A percentile compares a stretch with the other conserved stretches of the same genome.
Evolutionary conservation across 495 filamentous ascomycete genomes (phyloP).

Genomic region (Xylaria bambusicola): DNA sequence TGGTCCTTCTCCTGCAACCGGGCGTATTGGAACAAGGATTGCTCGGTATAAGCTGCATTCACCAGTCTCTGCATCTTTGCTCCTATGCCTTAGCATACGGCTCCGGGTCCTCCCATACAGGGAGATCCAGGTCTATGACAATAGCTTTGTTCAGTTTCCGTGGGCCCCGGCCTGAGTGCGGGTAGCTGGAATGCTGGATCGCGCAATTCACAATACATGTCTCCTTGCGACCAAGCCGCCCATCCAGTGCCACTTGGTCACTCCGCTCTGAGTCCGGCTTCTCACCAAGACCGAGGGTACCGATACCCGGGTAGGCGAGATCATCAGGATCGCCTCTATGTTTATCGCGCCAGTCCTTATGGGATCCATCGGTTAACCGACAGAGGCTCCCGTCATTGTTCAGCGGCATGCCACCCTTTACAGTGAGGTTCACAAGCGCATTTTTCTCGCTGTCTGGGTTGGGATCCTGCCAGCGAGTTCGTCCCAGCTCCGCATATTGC

Average conservation of each 20-base stretch:
- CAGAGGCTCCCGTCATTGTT: constrained; percentile 36
- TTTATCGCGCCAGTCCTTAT: neutral
- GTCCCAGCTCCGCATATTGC: constrained; percentile 28
- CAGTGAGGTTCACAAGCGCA: constrained; percentile 45
- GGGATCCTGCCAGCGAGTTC: constrained; percentile 43
- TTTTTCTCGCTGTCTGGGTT: constrained; percentile 42
- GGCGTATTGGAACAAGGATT: neutral
- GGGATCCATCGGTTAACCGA: constrained; percentile 1
- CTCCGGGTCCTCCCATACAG: constrained; percentile 47
- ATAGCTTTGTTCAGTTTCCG: constrained; percentile 73
- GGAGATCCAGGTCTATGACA: constrained; percentile 75
- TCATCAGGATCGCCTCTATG: neutral
- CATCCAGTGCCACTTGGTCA: constrained; percentile 44
- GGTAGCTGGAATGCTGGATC: constrained; percentile 67
- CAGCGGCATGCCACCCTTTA: constrained; percentile 33
- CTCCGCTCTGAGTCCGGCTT: constrained; percentile 37
- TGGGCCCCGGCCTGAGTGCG: constrained; percentile 52
- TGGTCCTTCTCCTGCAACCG: neutral
- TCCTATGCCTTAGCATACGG: neutral
- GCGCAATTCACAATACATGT: constrained; percentile 79
- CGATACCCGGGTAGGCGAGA: constrained; percentile 27
- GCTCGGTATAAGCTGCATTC: neutral
- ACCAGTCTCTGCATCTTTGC: neutral
- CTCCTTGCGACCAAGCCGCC: constrained; percentile 58
- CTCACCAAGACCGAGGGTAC: constrained; percentile 40